These are phyloP conservation scores for Lipomyces yamadae DNA, from an alignment of 805 yeast genomes.

Conservation along the genomic window DNA sequence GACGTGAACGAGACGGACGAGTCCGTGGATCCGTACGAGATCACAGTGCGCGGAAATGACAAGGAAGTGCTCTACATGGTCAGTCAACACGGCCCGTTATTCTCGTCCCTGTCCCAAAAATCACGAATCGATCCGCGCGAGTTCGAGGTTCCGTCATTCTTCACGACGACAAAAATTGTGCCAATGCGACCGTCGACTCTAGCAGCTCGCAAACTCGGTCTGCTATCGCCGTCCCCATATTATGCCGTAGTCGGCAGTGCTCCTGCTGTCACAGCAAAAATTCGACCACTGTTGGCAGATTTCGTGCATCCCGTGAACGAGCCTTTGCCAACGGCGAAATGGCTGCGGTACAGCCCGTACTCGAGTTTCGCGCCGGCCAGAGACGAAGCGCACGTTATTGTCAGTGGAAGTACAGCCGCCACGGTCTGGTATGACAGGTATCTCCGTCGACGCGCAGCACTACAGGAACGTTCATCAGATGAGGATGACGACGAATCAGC, in stretches of 20 bases:
- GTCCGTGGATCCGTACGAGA: slow-evolving; percentile 24
- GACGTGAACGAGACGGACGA: slow-evolving; percentile 17
- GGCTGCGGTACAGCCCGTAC: slow-evolving; percentile 61
- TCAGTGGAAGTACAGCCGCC: slow-evolving; percentile 49
- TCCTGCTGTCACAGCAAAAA: slow-evolving; percentile 20
- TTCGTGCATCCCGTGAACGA: slow-evolving; percentile 45
- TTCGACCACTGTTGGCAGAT: slow-evolving; percentile 33
- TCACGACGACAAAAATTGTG: slow-evolving; percentile 67
- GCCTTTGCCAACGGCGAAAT: slow-evolving; percentile 64
- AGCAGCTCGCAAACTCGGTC: slow-evolving; percentile 31
- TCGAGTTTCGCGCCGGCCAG: slow-evolving; percentile 68
- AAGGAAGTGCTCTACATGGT: slow-evolving; percentile 64
- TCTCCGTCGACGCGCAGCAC: slow-evolving; percentile 40
- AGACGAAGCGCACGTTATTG: slow-evolving; percentile 62
- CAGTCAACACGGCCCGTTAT: slow-evolving; percentile 74
- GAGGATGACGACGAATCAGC: slow-evolving; percentile 9
- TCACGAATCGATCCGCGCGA: slow-evolving; percentile 79
- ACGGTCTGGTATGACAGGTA: slow-evolving; percentile 50
- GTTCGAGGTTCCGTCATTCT: slow-evolving; percentile 61
- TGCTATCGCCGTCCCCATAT: slow-evolving; percentile 28
- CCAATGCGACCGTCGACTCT: slow-evolving; percentile 49
- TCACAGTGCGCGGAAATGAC: slow-evolving; percentile 31
- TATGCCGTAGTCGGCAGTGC: slow-evolving; percentile 25
- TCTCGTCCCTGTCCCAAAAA: slow-evolving; percentile 70
- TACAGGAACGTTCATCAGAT: slow-evolving; percentile 8